A percentile compares a stretch with the other conserved stretches of the same genome.
Conservation (phyloP, 2,329 filamentous ascomycete genomes). For the Ceratocystis papillata region DNA sequence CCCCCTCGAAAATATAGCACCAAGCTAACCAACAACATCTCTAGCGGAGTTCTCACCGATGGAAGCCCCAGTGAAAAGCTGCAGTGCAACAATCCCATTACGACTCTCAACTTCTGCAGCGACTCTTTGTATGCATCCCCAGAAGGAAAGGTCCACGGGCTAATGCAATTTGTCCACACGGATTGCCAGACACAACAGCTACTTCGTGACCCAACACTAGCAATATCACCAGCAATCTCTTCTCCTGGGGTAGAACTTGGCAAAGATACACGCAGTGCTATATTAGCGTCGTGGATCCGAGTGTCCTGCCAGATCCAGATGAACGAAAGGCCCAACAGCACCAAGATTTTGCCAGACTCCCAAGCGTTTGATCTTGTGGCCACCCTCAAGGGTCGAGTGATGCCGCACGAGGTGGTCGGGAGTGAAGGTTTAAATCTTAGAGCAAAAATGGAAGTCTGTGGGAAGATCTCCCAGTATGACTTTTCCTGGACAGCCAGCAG, state of each 20-base stretch:
- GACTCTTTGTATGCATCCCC: slow-evolving; percentile 16
- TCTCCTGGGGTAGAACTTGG: slow-evolving; percentile 20
- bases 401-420: slow-evolving; percentile 17
- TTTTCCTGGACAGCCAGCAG: slow-evolving; percentile 16
- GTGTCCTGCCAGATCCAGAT: slow-evolving; percentile 17
- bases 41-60: slow-evolving; percentile 16
- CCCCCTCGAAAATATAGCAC: neutral
- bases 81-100: slow-evolving; percentile 2
- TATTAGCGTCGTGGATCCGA: slow-evolving; percentile 19
- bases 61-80: neutral
- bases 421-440: slow-evolving; percentile 17
- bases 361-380: slow-evolving; percentile 15
- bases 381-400: slow-evolving; percentile 14
- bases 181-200: slow-evolving; percentile 20
- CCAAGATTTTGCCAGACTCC: neutral
- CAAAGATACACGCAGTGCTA: slow-evolving; percentile 19
- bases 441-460: slow-evolving; percentile 21
- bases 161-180: slow-evolving; percentile 15
- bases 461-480: slow-evolving; percentile 18
- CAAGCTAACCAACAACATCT: neutral
- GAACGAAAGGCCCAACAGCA: slow-evolving; percentile 2
- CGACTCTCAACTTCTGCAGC: slow-evolving; percentile 16
- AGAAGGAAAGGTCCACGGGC: slow-evolving; percentile 15
- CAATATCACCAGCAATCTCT: neutral
- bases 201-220: slow-evolving; percentile 1